A percentile compares a stretch with the other conserved stretches of the same genome.
These are phyloP conservation scores for Carallia brachiata DNA, from an alignment of 345 rosid species.

Conservation along the genomic window DNA sequence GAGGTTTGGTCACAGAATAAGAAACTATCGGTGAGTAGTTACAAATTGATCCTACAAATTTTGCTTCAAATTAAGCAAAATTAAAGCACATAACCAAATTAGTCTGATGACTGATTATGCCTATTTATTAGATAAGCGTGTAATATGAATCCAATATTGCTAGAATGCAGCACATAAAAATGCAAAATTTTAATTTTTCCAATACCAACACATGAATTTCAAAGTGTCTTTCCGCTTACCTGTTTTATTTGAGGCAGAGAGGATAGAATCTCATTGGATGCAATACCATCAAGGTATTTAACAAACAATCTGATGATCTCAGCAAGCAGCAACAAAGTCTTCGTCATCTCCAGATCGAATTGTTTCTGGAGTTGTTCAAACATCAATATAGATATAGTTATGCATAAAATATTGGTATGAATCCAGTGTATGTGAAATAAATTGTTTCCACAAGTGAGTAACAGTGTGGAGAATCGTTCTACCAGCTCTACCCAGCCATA, in stretches of 20 bases:
- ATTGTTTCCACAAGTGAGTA: too few relatives aligned
- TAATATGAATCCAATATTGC: background rate
- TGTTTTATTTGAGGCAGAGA: conserved; percentile 72
- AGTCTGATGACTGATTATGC: too few relatives aligned
- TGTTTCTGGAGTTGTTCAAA: conserved; percentile 63
- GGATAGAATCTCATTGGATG: conserved; percentile 58
- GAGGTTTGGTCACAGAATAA: too few relatives aligned
- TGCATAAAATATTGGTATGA: background rate
- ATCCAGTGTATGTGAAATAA: background rate
- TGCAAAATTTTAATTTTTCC: background rate
- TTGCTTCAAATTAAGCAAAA: too few relatives aligned
- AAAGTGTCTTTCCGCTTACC: conserved; percentile 40
- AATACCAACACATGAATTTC: background rate
- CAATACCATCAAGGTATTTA: conserved; percentile 57
- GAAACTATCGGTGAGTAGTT: too few relatives aligned
- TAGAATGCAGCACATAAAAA: background rate
- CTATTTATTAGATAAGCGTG: background rate
- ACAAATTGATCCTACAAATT: too few relatives aligned
- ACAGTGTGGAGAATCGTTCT: too few relatives aligned
- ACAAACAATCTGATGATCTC: conserved; percentile 74
- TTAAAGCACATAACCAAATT: too few relatives aligned
- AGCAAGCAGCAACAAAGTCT: conserved; percentile 57
- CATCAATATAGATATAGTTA: background rate
- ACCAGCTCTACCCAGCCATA: too few relatives aligned
- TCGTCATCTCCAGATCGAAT: conserved; percentile 70